Base-by-base conservation (phyloP, 192 early-diverging fungal species). In the Gryganskiella cystojenkinii region DNA sequence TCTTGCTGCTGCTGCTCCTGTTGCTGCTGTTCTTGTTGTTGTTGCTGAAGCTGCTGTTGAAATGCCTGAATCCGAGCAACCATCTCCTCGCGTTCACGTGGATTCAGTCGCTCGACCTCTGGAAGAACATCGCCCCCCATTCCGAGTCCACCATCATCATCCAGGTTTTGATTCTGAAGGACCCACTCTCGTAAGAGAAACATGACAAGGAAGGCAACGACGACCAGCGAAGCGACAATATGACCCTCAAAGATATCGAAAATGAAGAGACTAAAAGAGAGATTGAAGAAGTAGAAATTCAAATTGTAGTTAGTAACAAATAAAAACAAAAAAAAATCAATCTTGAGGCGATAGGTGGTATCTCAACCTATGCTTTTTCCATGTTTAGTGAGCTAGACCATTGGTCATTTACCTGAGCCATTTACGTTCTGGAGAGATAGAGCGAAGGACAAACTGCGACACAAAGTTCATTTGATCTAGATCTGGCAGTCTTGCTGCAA, bases 181-280 rank as follows among this genome's bases (percentile, higher is more conserved):
- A 97, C 89, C 90, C 95, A 97, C 75, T 99, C 97, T 25, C 93
- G 91, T 63, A 99, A 82, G 40, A 93, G 86, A 63, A 96, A 92
- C 24, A 93, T 83, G 3, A 87, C 85, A n/a, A 97, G 84, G 60
- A 93, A 95, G 8, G 92, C 80, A 33, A 96, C 73, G 19, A 99
- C 81, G 5, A 93, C 88, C 28, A 92, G 67, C 28, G 91, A 78
- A 0, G 90, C 90, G 44, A 99, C 87, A 17, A 95, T 83, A 55
- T 94, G 91, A 1, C 97, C 97, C 64, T 99, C 95, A 58, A 96
- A 83, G 43, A 93, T 87, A 68, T 93, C 91, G 15, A 85, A 80
- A 14, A 87, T 56, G 52, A 92, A 86, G 30, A 27, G 58, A 25
- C 86, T 85, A 59, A 46, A 17, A 4, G 7, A n/a, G n/a, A n/a